Conservation (phyloP, 768 basidiomycete genomes). For the Strobilomyces echinocephalus region DNA sequence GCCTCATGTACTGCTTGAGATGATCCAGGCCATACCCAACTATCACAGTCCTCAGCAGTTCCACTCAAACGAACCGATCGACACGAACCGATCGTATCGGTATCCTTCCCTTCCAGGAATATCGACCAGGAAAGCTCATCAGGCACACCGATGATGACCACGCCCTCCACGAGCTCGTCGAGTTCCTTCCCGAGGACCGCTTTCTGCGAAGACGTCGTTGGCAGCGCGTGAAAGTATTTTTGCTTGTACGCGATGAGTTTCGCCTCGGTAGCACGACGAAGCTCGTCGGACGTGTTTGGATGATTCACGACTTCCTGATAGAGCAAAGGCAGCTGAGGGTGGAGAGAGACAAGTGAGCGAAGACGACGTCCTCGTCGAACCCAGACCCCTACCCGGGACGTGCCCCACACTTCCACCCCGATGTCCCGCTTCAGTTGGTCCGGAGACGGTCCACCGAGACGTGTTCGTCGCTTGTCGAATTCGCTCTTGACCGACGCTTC, state of each 20-base stretch:
- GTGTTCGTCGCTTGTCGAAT: constrained; percentile 69
- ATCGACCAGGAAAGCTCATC: constrained; percentile 82
- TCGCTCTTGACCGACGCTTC: constrained; percentile 54
- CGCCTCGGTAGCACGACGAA: constrained; percentile 73
- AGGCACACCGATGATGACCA: constrained; percentile 67
- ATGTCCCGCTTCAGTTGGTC: constrained; percentile 61
- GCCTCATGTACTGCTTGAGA: constrained; percentile 53
- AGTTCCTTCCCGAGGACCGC: constrained; percentile 52
- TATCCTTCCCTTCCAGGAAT: constrained; percentile 71
- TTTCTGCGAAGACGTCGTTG: constrained; percentile 42
- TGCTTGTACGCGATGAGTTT: constrained; percentile 68
- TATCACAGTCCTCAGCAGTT: constrained; percentile 24
- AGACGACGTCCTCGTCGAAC: not conserved
- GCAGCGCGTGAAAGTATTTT: constrained; percentile 56
- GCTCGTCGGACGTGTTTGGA: constrained; percentile 68
- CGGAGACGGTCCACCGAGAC: constrained; percentile 63
- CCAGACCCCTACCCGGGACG: constrained; percentile 51
- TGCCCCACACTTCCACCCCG: constrained; percentile 55
- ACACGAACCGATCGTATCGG: constrained; percentile 56
- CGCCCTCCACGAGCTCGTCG: constrained; percentile 67
- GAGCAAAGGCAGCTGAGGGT: constrained; percentile 57
- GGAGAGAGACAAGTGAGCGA: constrained; percentile 6
- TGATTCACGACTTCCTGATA: constrained; percentile 83
- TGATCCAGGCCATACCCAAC: constrained; percentile 57
- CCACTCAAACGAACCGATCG: not conserved